Base-by-base conservation (phyloP, 192 early-diverging fungal genomes). In the Coemansia pectinata region DNA sequence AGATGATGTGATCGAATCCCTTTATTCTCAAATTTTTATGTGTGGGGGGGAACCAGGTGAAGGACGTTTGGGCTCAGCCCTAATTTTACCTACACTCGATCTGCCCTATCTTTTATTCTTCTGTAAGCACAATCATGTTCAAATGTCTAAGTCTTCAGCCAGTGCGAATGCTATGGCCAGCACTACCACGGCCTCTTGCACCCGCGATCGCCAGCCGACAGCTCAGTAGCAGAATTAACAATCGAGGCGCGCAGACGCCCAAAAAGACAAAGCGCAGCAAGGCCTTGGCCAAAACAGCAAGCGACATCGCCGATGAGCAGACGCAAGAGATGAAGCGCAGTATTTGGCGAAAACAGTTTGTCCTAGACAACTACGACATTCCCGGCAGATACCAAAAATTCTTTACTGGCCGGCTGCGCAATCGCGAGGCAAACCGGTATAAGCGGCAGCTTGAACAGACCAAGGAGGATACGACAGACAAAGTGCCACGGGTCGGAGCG, bases 321-420 rank as follows among this genome's bases (percentile, higher is more conserved):
- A 36, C 60, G 15, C 44, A 78, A 33, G 65, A 66, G 5, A 40
- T 76, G 40, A 65, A 78, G 58, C 72, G 69, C 66, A 67, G 61
- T 29, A 42, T 83, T 8, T 64, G 70, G 66, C 70, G 73, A 45
- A 78, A 78, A 31, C 69, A 83, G 60, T 73, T 78, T 59, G 76
- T 83, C 17, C 41, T 78, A 12, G 70, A 83, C 61, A 33, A 83
- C 55, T 83, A 70, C 62, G 69, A 78, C 29, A 74, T 83, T 36
- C 81, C 81, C 2, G 76, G 76, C 44, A 83, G 75, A 57, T 78
- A 65, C 72, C 72, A 71, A 70, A 83, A 78, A 60, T 78, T 34
- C 76, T 75, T 83, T 62, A 83, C 76, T 11, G 81, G 81, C 10
- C 69, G 73, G 4, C 52, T 83, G 63, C 81, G 81, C 70, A 83